Evolutionary conservation across 306 rosid species (phyloP).

Genomic region (Trichosanthes truncata): DNA sequence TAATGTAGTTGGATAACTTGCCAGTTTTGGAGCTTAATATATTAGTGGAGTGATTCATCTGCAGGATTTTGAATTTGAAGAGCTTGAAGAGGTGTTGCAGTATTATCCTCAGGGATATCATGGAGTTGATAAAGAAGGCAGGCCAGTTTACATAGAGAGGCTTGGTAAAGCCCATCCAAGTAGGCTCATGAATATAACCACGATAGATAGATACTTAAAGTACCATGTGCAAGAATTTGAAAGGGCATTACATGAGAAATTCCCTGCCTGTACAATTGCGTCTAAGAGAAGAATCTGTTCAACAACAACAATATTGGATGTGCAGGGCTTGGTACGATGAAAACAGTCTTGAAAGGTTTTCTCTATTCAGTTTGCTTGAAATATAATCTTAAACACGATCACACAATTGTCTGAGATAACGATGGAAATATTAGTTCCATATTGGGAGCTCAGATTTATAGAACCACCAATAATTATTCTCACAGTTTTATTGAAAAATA

Average conservation of each 20-base stretch:
- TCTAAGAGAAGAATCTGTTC: conserved; percentile 72
- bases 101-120: conserved; percentile 97
- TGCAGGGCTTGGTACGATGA: conserved; percentile 84
- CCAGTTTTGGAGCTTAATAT: conserved; percentile 10
- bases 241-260: conserved; percentile 72
- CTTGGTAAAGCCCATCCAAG: conserved; percentile 96
- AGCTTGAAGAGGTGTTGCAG: conserved; percentile 86
- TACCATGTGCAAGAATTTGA: conserved; percentile 97
- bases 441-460: background rate
- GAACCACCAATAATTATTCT: background rate
- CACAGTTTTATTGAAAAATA: background rate
- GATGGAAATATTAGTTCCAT: background rate
- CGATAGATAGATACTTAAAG: conserved; percentile 75
- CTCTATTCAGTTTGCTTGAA: conserved; percentile 5
- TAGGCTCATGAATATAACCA: conserved; percentile 65
- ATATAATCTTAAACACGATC: background rate
- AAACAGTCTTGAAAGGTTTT: conserved; percentile 11
- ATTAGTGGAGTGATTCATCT: conserved; percentile 10
- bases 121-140: conserved; percentile 94
- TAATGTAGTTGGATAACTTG: background rate
- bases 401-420: background rate
- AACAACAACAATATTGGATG: conserved; percentile 87
- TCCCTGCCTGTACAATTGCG: conserved; percentile 94
- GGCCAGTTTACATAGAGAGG: conserved; percentile 93
- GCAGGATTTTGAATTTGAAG: conserved; percentile 87